Evolutionary conservation across 225 moss, liverwort and hornwort species (phyloP), one percentile per base, ranked within the genome.

Genomic region (Physcomitrellopsis africana): DNA sequence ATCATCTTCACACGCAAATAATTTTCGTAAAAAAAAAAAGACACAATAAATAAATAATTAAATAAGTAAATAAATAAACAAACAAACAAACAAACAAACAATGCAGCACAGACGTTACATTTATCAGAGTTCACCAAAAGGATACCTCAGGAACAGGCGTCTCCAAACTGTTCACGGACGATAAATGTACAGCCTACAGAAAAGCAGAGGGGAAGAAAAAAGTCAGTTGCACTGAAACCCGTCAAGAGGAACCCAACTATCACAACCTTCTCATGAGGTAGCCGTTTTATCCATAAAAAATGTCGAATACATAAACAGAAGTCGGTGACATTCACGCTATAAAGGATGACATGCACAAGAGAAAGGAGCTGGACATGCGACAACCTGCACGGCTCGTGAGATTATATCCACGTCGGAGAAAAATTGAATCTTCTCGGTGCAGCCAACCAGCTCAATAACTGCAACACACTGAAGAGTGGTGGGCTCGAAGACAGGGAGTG

Each of bases 371-470:
- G 24, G 10, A 58, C 9, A 58, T 16, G 24, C 23, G 58, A 8
- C 60, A 51, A 91, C 91, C 91, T 89, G 88, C 44, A 94, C 73
- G 74, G 94, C 92, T 55, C 86, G 80, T 78, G 89, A 92, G 77
- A 92, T 80, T 46, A 89, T 86, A 52, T 92, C 90, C 56, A 92
- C 78, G 48, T 94, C 94, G 17, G 90, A 80, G 49, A 81, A 74
- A 51, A 81, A 94, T 77, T 89, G 87, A 41, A 91, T 83, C 75
- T 92, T 94, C 76, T 92, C 92, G 27, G 78, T 59, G 71, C 81
- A 82, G 67, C 80, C 90, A 51, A 86, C 88, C 53, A 94, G 81
- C 89, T 94, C 94, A 45, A 94, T 86, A n/a, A 94, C 94, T n/a
- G 92, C 94, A 67, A 87, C 45, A 66, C 94, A 92, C 20, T 59